phyloP scores from a whole-genome alignment of 2,329 filamentous ascomycete species.

The Exophiala mesophila region DNA sequence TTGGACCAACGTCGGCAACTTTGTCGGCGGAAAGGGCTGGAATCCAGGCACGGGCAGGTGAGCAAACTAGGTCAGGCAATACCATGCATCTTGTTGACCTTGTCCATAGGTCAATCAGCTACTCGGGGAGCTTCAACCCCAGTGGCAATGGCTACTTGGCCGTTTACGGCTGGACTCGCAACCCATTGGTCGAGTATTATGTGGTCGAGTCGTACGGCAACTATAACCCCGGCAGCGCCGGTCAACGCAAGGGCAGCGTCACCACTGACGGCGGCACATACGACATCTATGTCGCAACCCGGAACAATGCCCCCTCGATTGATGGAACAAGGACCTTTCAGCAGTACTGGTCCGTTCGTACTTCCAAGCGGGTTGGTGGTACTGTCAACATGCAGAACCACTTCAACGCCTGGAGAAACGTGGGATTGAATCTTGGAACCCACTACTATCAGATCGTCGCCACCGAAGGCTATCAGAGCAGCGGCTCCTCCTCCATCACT shows the following conservation, averaged over 20 bases:
- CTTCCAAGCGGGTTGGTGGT: constrained; percentile 32
- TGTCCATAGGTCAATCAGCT: constrained; percentile 28
- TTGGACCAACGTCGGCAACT: constrained; percentile 49
- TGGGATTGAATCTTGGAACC: constrained; percentile 32
- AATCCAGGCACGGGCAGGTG: constrained; percentile 49
- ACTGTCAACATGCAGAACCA: constrained; percentile 36
- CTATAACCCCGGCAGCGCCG: constrained; percentile 30
- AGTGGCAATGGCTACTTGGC: constrained; percentile 33
- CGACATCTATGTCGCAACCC: constrained; percentile 35
- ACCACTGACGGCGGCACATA: constrained; percentile 36
- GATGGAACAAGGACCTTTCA: constrained; percentile 38
- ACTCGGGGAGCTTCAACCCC: constrained; percentile 29
- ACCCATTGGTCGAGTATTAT: constrained; percentile 36
- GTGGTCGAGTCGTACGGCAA: constrained; percentile 34
- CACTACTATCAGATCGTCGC: constrained; percentile 41
- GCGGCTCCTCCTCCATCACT: constrained; percentile 35
- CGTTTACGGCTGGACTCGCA: constrained; percentile 40
- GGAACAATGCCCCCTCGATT: constrained; percentile 38
- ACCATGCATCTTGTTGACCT: not conserved
- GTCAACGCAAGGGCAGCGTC: constrained; percentile 33
- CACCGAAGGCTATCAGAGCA: constrained; percentile 41
- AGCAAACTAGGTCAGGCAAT: constrained; percentile 7
- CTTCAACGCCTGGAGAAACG: constrained; percentile 33
- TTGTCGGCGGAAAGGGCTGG: constrained; percentile 58
- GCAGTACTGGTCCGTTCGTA: constrained; percentile 42